Evolutionary conservation across 2,329 filamentous ascomycete species (phyloP).

Genomic region (Fusarium sp.): DNA sequence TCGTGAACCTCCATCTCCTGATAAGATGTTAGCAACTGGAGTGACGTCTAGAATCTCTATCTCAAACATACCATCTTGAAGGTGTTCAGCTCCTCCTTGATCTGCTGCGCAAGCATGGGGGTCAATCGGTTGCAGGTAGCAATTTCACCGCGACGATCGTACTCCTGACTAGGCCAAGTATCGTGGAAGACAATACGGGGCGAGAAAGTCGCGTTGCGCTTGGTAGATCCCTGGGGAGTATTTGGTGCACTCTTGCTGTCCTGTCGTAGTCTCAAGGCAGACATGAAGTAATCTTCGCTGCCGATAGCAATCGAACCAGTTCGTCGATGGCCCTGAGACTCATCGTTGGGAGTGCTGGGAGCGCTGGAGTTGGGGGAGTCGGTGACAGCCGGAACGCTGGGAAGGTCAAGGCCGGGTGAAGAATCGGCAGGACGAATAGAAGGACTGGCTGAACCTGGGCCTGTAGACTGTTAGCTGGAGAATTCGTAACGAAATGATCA

Average conservation of each 20-base stretch:
- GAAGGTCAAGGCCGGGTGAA: slow-evolving; percentile 67
- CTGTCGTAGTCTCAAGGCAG: slow-evolving; percentile 77
- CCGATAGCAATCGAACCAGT: slow-evolving; percentile 79
- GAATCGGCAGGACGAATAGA: slow-evolving; percentile 72
- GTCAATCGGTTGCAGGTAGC: slow-evolving; percentile 98
- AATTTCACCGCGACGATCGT: slow-evolving; percentile 94
- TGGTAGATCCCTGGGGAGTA: slow-evolving; percentile 77
- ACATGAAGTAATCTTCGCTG: slow-evolving; percentile 91
- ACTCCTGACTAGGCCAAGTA: slow-evolving; percentile 95
- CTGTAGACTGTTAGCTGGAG: slow-evolving; percentile 35
- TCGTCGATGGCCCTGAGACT: slow-evolving; percentile 74
- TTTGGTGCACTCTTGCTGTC: slow-evolving; percentile 84
- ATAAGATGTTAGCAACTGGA: slow-evolving; percentile 53
- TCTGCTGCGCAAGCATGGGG: slow-evolving; percentile 96
- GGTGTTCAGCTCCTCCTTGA: slow-evolving; percentile 98
- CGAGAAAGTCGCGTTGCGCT: slow-evolving; percentile 81
- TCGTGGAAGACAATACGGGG: slow-evolving; percentile 95
- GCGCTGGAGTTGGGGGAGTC: slow-evolving; percentile 88
- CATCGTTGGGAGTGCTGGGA: slow-evolving; percentile 88
- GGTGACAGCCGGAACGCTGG: slow-evolving; percentile 71
- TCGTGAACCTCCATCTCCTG: slow-evolving; percentile 99
- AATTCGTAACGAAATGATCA: neutral
- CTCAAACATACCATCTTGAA: slow-evolving; percentile 83
- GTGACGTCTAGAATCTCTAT: neutral
- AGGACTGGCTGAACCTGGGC: slow-evolving; percentile 75